Evolutionary conservation across 768 basidiomycete species (phyloP).

Genomic region (Tubosaeta sp.): DNA sequence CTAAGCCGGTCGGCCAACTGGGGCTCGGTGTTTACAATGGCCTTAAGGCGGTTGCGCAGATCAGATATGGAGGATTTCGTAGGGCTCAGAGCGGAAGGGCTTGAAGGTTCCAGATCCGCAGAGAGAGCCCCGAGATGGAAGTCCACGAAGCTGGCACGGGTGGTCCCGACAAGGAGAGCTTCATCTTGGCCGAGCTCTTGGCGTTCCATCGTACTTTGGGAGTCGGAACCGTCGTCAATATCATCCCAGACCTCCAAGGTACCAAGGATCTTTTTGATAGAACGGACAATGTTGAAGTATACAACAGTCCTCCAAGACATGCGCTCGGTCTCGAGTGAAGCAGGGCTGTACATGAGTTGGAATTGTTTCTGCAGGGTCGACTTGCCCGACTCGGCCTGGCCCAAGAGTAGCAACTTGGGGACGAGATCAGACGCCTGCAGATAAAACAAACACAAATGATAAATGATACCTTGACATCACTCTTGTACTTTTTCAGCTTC

Average conservation of each 20-base stretch:
- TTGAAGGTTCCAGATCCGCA: conserved; percentile 7
- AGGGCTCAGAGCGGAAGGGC: conserved; percentile 16
- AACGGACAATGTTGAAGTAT: conserved; percentile 72
- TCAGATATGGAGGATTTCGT: conserved; percentile 39
- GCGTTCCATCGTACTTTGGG: conserved; percentile 30
- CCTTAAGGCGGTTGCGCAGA: conserved; percentile 55
- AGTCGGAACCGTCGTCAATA: conserved; percentile 47
- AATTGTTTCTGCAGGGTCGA: conserved; percentile 76
- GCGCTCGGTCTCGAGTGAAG: conserved; percentile 64
- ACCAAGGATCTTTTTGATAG: conserved; percentile 63
- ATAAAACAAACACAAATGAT: not conserved
- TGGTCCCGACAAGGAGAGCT: conserved; percentile 11
- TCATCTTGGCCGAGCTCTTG: conserved; percentile 29
- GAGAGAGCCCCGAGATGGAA: conserved; percentile 7
- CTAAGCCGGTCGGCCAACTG: conserved; percentile 69
- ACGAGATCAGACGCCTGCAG: conserved; percentile 18
- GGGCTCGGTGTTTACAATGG: conserved; percentile 57
- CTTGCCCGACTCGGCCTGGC: conserved; percentile 77
- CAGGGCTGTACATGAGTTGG: conserved; percentile 76
- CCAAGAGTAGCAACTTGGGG: conserved; percentile 62
- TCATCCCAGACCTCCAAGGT: conserved; percentile 63
- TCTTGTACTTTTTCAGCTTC: conserved; percentile 56
- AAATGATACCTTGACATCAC: conserved; percentile 65
- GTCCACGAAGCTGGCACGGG: conserved; percentile 9
- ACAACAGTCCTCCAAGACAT: conserved; percentile 69